Evolutionary conservation across 1,284 basidiomycete species (phyloP).

Genomic region (Melampsora allii-populina): DNA sequence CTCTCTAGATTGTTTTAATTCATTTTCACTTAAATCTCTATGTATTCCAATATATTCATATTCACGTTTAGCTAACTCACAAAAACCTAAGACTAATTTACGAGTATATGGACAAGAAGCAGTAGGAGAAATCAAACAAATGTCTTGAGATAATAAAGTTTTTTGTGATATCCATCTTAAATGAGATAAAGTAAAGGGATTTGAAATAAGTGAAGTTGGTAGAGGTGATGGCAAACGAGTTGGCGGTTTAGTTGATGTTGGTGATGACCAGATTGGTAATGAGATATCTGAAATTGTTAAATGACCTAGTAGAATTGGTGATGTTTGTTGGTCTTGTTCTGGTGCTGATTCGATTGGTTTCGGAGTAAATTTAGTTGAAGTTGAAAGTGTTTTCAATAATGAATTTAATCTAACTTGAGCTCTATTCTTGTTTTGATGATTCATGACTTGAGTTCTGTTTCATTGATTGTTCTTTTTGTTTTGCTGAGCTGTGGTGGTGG

Average conservation of each 20-base stretch:
- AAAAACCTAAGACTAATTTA: neutral
- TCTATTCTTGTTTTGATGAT: neutral
- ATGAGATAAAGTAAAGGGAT: neutral
- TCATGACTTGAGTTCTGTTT: neutral
- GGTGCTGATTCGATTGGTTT: neutral
- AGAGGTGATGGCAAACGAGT: neutral
- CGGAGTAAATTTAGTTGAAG: neutral
- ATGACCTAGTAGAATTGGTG: neutral
- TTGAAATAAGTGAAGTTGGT: neutral
- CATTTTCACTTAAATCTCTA: conserved; percentile 53
- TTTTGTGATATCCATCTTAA: neutral
- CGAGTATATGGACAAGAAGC: neutral
- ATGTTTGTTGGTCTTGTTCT: neutral
- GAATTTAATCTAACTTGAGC: neutral
- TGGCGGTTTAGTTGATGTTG: neutral
- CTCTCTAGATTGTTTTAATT: conserved; percentile 52
- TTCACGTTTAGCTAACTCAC: conserved; percentile 30
- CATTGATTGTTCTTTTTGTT: too few relatives aligned
- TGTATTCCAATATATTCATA: conserved; percentile 53
- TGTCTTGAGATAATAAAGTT: neutral
- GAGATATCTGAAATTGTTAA: neutral
- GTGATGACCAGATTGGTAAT: neutral
- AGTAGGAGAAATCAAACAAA: neutral
- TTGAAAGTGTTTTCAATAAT: neutral
- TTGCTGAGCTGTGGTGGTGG: too few relatives aligned